A percentile compares a stretch with the other conserved stretches of the same genome.
These are phyloP conservation scores for Lithocarpus polystachyus DNA, from an alignment of 306 rosid species.

Conservation along the genomic window DNA sequence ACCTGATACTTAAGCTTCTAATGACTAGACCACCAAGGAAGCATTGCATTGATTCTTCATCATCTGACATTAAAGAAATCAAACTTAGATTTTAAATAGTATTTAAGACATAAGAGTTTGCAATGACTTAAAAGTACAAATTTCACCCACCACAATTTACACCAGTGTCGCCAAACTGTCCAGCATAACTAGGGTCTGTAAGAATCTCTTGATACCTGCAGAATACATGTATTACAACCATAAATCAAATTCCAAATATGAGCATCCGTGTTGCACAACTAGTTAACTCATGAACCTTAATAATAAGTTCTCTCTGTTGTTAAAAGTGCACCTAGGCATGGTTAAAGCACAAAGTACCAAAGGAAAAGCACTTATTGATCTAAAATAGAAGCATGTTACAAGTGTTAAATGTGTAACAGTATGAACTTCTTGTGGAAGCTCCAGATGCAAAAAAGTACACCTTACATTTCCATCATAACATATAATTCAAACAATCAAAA, in stretches of 20 bases:
- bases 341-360: background rate
- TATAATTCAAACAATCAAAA: too few relatives aligned
- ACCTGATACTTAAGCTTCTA: constrained; percentile 85
- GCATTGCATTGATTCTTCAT: constrained; percentile 77
- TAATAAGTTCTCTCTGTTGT: background rate
- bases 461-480: too few relatives aligned
- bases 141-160: constrained; percentile 64
- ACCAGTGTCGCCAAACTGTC: constrained; percentile 95
- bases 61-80: constrained; percentile 45
- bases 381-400: background rate
- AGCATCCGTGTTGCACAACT: background rate
- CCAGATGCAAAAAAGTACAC: too few relatives aligned
- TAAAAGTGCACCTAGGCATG: background rate
- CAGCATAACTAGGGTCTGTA: constrained; percentile 97
- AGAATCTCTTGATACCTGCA: constrained; percentile 93
- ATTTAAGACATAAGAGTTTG: constrained; percentile 5
- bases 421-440: too few relatives aligned
- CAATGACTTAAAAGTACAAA: background rate
- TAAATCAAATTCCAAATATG: background rate
- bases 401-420: too few relatives aligned
- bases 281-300: background rate
- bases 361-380: background rate
- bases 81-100: background rate
- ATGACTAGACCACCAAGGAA: constrained; percentile 86
- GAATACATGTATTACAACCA: constrained; percentile 10